Conservation (phyloP, 2,329 filamentous ascomycete genomes). For the Chaetomium sp. region DNA sequence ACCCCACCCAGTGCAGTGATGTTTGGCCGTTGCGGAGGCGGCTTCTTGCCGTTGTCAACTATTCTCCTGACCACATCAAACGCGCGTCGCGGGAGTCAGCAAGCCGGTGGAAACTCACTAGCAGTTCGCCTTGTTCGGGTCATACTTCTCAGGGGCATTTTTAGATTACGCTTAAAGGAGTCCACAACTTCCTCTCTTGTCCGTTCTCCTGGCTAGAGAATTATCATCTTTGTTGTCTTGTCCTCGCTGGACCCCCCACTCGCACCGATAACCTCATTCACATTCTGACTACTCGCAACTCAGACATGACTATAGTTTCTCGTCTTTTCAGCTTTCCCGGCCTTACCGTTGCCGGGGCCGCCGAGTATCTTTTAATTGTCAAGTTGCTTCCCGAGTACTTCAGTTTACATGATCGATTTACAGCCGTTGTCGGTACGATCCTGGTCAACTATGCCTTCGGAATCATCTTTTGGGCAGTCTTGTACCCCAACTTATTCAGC, state of each 20-base stretch:
- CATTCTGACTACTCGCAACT: background rate
- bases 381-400: conserved; percentile 10
- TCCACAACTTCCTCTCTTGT: background rate
- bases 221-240: background rate
- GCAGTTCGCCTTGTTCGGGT: background rate
- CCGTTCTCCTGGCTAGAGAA: background rate
- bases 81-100: background rate
- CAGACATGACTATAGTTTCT: conserved; percentile 10
- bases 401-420: conserved; percentile 3
- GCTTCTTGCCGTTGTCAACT: background rate
- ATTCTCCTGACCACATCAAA: background rate
- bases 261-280: too few relatives aligned
- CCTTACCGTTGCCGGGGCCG: conserved; percentile 9
- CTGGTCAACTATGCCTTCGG: conserved; percentile 20
- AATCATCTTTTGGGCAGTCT: conserved; percentile 15
- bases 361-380: conserved; percentile 7
- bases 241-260: background rate
- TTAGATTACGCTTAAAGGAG: background rate
- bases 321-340: conserved; percentile 12
- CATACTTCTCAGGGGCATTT: background rate
- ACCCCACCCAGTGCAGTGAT: background rate
- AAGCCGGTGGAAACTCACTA: background rate
- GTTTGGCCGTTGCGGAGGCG: background rate
- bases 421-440: background rate
- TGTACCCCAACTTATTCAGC: conserved; percentile 18